Conservation (phyloP, 1,284 basidiomycete species). For the Malassezia obtusa region DNA sequence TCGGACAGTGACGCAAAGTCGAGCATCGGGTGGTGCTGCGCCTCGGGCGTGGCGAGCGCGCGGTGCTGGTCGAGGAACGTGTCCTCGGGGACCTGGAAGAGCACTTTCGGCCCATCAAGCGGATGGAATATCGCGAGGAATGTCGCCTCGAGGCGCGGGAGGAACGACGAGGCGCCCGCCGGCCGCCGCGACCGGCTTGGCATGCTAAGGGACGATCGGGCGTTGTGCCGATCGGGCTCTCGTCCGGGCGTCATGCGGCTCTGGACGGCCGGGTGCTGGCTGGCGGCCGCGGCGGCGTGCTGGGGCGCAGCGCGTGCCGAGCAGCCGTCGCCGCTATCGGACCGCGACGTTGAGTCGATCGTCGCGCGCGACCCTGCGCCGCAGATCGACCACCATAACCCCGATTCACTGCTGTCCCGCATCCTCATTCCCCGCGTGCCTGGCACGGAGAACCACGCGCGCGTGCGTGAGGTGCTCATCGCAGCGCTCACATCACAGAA, state of each 20-base stretch:
- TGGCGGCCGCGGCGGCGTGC: too few species aligned
- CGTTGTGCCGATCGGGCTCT: not conserved
- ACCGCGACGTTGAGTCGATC: not conserved
- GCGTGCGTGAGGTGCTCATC: slow-evolving; percentile 27
- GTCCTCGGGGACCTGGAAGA: slow-evolving; percentile 80
- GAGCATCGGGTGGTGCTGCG: slow-evolving; percentile 47
- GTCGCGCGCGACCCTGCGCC: slow-evolving; percentile 19
- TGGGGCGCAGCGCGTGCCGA: too few species aligned
- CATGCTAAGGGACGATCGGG: not conserved
- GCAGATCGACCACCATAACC: slow-evolving; percentile 20
- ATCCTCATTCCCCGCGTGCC: slow-evolving; percentile 43
- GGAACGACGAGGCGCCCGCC: slow-evolving; percentile 27
- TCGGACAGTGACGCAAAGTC: slow-evolving; percentile 83
- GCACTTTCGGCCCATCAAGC: slow-evolving; percentile 68
- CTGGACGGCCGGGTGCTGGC: too few species aligned
- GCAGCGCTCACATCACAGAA: slow-evolving; percentile 22
- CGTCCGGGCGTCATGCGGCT: not conserved
- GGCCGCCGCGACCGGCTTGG: not conserved
- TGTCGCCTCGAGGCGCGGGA: slow-evolving; percentile 64
- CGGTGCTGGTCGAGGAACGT: slow-evolving; percentile 52
- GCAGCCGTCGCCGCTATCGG: not conserved
- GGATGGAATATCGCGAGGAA: slow-evolving; percentile 81
- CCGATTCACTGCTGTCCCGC: slow-evolving; percentile 31
- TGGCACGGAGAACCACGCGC: slow-evolving; percentile 29
- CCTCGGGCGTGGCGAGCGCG: slow-evolving; percentile 30